Base-by-base conservation (phyloP, 805 yeast species). In the Wickerhamomyces kurtzmanii region DNA sequence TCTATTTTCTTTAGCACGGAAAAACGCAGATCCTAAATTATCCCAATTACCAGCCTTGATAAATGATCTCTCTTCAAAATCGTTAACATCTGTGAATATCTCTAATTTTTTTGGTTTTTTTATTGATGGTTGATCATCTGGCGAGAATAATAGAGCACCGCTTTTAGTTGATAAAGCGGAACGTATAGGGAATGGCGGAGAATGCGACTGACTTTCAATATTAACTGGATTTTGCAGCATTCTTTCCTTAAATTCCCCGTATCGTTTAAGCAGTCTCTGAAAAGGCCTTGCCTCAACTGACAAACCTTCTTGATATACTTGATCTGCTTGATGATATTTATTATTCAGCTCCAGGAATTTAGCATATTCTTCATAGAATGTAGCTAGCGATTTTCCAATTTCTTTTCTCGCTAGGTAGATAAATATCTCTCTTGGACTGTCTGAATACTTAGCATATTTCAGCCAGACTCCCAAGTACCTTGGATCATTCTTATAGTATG, bases 391-490 rank as follows among this genome's bases (percentile, higher is more conserved):
- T 19, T 45, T 47, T 1, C 95, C 97, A 20, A 89, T 82, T 26
- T 66, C 71, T 37, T 78, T 75, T 34, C 76, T 69, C 23, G 75
- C 71, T 52, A 89, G 59, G 44, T 77, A 85, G 5, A 70, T 61
- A 48, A 78, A 86, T 3, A 82, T 61, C 30, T 79, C 87, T 23
- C 71, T 57, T 0, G 87, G 86, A 11, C 77, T 66, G 34, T 77
- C 83, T 2, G 80, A 67, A 43, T 67, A 75, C 15, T 65, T 68
- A 7, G 81, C 71, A 48, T 84, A 86, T 39, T 73, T 75, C 22
- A 87, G 51, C 96, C 98, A 89, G 2, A 86, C 65, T 36, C 65
- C 68, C 27, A 89, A 51, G 45, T 81, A 86, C 26, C 96, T 55
- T 1, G 89, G 74, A 47, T 89, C 96, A 47, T 87, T 79, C 33